phyloP scores from a whole-genome alignment of 164 flowering plant genomes.

The Santalum album region DNA sequence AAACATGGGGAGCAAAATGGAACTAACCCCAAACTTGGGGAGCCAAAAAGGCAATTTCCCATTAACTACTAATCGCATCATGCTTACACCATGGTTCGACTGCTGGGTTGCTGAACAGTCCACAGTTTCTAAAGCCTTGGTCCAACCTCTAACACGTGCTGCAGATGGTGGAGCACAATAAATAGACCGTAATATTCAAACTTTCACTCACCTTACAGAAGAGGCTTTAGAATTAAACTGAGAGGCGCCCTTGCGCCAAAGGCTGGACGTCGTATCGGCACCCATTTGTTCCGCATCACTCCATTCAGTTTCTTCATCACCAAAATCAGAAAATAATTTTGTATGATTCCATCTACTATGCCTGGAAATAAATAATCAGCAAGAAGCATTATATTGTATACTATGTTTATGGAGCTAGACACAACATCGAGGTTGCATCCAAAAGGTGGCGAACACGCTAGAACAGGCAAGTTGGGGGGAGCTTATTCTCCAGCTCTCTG shows the following conservation, averaged over 20 bases:
- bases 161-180: background rate
- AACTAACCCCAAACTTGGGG: no score
- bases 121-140: no score
- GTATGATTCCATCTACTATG: slow-evolving; percentile 92
- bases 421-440: no score
- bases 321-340: slow-evolving; percentile 81
- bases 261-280: slow-evolving; percentile 25
- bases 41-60: no score
- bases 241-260: slow-evolving; percentile 33
- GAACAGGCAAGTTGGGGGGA: no score
- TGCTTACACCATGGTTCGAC: no score
- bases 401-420: no score
- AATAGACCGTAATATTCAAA: background rate
- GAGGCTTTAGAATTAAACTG: slow-evolving; percentile 40
- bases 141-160: background rate
- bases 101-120: no score
- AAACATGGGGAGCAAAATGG: no score
- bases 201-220: slow-evolving; percentile 38
- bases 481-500: no score
- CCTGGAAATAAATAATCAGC: slow-evolving; percentile 30
- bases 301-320: slow-evolving; percentile 43
- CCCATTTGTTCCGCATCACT: slow-evolving; percentile 50
- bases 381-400: background rate
- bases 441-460: no score
- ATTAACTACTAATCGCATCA: no score